A percentile compares a stretch with the other conserved stretches of the same genome.
Conservation (phyloP, 306 rosid genomes). For the Leucaena leucocephala region DNA sequence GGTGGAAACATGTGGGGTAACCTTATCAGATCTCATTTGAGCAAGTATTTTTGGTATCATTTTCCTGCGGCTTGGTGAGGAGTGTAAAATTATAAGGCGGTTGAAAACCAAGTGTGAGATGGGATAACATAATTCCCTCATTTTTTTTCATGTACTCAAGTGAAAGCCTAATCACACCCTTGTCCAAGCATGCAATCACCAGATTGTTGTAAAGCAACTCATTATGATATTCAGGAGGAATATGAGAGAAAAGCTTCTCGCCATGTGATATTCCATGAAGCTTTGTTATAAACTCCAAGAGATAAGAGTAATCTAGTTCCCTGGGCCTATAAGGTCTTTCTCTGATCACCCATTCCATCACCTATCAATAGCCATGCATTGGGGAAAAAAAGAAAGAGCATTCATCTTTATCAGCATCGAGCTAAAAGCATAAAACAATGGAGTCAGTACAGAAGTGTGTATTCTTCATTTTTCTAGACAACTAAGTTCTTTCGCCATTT, state of each 20-base stretch:
- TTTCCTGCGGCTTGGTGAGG: conserved; percentile 58
- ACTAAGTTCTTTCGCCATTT: not conserved
- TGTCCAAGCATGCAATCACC: conserved; percentile 85
- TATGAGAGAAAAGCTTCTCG: conserved; percentile 64
- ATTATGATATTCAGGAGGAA: conserved; percentile 76
- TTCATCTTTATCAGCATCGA: not conserved
- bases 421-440: not conserved
- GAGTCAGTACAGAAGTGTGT: not conserved
- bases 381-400: conserved; percentile 2
- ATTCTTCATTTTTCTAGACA: conserved; percentile 6
- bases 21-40: conserved; percentile 91
- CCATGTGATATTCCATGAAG: conserved; percentile 86
- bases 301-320: conserved; percentile 84
- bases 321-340: conserved; percentile 79
- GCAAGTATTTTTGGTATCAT: conserved; percentile 64
- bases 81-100: conserved; percentile 79
- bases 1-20: conserved; percentile 78
- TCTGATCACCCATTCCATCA: conserved; percentile 95
- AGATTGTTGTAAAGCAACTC: conserved; percentile 89
- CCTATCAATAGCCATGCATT: conserved; percentile 54
- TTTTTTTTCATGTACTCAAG: conserved; percentile 88
- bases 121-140: conserved; percentile 77
- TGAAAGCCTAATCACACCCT: conserved; percentile 73
- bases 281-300: conserved; percentile 77
- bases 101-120: conserved; percentile 89